Evolutionary conservation across 805 yeast species (phyloP).

Genomic region (Teunomyces atbi): DNA sequence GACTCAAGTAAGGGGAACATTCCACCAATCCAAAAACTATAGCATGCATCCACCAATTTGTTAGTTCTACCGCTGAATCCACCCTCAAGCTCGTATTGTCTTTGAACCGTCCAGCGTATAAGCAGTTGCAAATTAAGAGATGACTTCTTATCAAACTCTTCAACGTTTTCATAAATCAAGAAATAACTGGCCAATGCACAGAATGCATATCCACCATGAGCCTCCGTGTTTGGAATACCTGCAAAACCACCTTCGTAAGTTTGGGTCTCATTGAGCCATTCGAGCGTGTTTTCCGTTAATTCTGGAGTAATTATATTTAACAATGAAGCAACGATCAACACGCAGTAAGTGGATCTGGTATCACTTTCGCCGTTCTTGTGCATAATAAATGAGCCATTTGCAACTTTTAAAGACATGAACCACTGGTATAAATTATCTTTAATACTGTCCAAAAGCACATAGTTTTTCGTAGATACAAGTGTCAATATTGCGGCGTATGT

Average conservation of each 20-base stretch:
- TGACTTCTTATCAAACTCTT: conserved; percentile 14
- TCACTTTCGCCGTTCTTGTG: conserved; percentile 81
- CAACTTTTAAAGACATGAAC: conserved; percentile 61
- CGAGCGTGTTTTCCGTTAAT: conserved; percentile 48
- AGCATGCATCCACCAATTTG: conserved; percentile 94
- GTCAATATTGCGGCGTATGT: conserved; percentile 75
- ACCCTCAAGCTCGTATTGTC: conserved; percentile 76
- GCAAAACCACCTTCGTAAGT: conserved; percentile 96
- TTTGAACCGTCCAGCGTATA: conserved; percentile 62
- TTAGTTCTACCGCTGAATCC: conserved; percentile 90
- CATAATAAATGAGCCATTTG: conserved; percentile 77
- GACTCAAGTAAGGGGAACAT: conserved; percentile 62
- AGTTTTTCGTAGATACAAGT: conserved; percentile 51
- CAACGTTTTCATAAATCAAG: conserved; percentile 43
- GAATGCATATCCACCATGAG: conserved; percentile 96
- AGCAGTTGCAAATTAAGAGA: conserved; percentile 45
- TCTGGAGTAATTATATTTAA: conserved; percentile 63
- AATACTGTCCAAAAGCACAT: conserved; percentile 23
- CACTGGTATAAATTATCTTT: conserved; percentile 53
- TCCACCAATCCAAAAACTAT: conserved; percentile 94
- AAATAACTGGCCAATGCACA: conserved; percentile 72
- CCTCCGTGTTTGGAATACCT: conserved; percentile 75
- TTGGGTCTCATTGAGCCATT: conserved; percentile 72
- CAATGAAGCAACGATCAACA: conserved; percentile 66
- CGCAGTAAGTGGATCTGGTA: conserved; percentile 84